Conservation (phyloP, 202 grass and related monocot genomes). For the Digitaria exilis region DNA sequence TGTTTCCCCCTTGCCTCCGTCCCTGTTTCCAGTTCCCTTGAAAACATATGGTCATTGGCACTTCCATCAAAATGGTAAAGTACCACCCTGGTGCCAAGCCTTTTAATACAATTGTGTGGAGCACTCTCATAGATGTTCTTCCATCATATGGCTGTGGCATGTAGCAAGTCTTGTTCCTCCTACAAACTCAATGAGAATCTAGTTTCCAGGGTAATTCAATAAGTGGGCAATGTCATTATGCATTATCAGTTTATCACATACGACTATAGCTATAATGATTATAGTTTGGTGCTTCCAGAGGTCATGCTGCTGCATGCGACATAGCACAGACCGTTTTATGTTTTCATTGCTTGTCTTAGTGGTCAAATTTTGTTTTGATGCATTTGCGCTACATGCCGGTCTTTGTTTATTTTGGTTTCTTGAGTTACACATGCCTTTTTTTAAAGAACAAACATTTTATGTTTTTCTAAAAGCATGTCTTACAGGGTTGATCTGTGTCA, state of each 20-base stretch:
- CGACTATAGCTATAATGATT: background rate
- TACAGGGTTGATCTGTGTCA: constrained; percentile 98
- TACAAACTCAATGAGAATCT: background rate
- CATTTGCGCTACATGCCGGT: background rate
- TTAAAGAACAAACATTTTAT: constrained; percentile 14
- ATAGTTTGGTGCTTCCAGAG: constrained; percentile 1
- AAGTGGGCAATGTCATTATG: background rate
- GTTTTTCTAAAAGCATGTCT: constrained; percentile 43
- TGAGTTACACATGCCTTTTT: constrained; percentile 23
- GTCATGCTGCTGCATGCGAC: constrained; percentile 24
- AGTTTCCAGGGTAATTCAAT: background rate
- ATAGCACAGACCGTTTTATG: constrained; percentile 6
- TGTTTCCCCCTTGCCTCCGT: too few relatives aligned
- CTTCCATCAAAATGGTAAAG: background rate
- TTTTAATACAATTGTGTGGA: constrained; percentile 6
- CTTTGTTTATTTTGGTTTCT: background rate
- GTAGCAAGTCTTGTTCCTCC: background rate
- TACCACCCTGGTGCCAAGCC: background rate
- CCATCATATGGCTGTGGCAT: background rate
- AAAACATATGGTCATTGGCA: background rate
- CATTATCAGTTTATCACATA: background rate
- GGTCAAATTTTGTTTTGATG: constrained; percentile 18
- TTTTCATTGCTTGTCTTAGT: constrained; percentile 16
- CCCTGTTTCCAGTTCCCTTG: background rate
- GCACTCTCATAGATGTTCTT: background rate